Evolutionary conservation across 352 stramenopile species (phyloP).

Genomic region (Pythium insidiosum): DNA sequence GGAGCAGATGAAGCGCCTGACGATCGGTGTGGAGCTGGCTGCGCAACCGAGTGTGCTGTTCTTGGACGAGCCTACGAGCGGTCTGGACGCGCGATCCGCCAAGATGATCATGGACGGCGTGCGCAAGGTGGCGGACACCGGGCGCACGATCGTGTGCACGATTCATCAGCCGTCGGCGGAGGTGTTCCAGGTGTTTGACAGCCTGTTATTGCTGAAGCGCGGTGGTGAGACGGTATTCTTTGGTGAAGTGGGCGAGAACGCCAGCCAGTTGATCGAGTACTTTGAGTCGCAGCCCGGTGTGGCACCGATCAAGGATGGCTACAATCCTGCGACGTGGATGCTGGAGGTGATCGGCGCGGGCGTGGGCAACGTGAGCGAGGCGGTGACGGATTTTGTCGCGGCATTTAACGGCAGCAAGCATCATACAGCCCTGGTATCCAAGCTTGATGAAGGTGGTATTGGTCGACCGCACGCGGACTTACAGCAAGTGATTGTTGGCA

Average conservation of each 20-base stretch:
- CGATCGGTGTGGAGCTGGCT: conserved; percentile 63
- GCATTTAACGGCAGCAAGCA: conserved; percentile 8
- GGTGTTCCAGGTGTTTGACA: conserved; percentile 22
- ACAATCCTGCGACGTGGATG: conserved; percentile 47
- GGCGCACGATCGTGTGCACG: conserved; percentile 19
- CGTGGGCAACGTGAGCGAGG: conserved; percentile 10
- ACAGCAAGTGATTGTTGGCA: too few species aligned
- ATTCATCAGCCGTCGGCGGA: conserved; percentile 21
- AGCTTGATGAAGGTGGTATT: too few species aligned
- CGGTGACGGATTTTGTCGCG: conserved; percentile 15
- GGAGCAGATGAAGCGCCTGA: conserved; percentile 45
- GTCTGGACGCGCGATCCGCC: conserved; percentile 73
- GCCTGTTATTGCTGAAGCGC: conserved; percentile 14
- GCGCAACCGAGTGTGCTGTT: conserved; percentile 77
- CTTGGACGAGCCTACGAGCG: conserved; percentile 68
- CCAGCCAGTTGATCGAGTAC: conserved; percentile 25
- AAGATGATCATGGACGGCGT: conserved; percentile 77
- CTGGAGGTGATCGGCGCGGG: conserved; percentile 26
- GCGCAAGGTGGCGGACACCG: conserved; percentile 59
- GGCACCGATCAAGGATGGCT: conserved; percentile 19
- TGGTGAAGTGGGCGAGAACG: conserved; percentile 13
- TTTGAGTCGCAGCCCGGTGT: conserved; percentile 40
- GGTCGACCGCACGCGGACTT: too few species aligned
- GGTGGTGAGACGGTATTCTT: conserved; percentile 19
- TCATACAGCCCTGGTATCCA: too few species aligned